Evolutionary conservation across 176 grass and related monocot species (phyloP), one percentile per base, ranked within the genome.

Genomic region (Ensete glaucum): DNA sequence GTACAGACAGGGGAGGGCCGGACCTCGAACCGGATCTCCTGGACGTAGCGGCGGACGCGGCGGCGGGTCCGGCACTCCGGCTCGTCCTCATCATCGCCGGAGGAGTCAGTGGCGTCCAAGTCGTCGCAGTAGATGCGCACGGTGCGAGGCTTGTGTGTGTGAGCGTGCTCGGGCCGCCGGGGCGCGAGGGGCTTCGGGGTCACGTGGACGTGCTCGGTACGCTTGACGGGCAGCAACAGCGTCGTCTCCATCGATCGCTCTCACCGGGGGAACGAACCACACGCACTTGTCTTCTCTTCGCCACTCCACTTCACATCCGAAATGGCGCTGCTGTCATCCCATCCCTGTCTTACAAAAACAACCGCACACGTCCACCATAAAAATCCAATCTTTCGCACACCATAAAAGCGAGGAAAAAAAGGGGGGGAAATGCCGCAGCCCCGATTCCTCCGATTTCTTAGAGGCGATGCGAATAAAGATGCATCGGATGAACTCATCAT

Each of bases 71-170:
- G 13, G 1, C 34, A 59, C 5, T 85, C 85, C 11, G 71, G 78
- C 49, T 90, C 90, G 49, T 88, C 16, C 17, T 60, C 57, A 19
- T 19, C 57, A 9, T 60, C 94, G 0, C 85, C 65, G 0, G 90
- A 93, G 0, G 94, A 97, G 34, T 97, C 94, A 0, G 94, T 97
- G 3, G 90, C 94, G 77, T 97, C 94, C 68, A 82, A 73, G 84
- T 97, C 94, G 8, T 97, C 90, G 56, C 77, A 88, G 62, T 88
- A 88, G 0, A 93, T 85, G 2, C 90, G 16, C 21, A 97, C 78
- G 20, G 67, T 88, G 62, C 65, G 48, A 1, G 62, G 82, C 9
- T 54, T 76, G 0, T 16, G 43, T 22, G 51, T 1, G 62, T 1
- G 11, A 26, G 25, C 2, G 55, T 66, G 52, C 10, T 56, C 54